Evolutionary conservation across 163 green algal genomes (phyloP).

Genomic region (Coccomyxa subellipsoidea): DNA sequence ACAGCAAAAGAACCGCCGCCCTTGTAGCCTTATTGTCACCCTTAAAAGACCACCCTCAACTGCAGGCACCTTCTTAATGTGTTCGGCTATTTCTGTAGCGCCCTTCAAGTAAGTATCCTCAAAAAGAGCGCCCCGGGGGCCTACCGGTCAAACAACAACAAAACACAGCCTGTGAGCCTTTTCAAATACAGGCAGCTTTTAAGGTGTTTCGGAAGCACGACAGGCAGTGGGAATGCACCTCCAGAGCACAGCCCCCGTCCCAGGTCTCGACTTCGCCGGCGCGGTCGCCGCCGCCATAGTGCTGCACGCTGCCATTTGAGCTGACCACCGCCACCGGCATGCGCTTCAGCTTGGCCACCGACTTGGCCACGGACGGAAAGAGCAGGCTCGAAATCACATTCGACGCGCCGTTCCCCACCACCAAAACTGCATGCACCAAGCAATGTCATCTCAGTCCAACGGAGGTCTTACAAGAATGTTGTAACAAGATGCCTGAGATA

Average conservation of each 20-base stretch:
- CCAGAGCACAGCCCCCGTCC: background rate
- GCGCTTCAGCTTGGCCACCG: conserved; percentile 1
- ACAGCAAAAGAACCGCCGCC: no score
- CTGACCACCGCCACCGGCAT: background rate
- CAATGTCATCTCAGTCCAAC: background rate
- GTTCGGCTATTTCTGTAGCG: no score
- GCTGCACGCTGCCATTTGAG: background rate
- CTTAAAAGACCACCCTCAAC: no score
- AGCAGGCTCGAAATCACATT: background rate
- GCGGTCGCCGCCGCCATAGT: background rate
- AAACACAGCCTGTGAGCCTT: no score
- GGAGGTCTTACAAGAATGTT: background rate
- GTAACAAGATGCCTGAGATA: background rate
- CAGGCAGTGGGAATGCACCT: no score
- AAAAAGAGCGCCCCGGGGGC: no score
- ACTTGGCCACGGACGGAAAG: conserved; percentile 2
- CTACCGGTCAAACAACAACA: no score
- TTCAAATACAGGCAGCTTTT: no score
- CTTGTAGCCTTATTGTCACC: no score
- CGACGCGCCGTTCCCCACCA: background rate
- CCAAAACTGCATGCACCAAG: background rate
- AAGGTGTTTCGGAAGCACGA: no score
- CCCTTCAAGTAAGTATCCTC: no score
- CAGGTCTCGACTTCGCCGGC: background rate
- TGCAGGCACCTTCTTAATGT: no score